Evolutionary conservation across 306 rosid genomes (phyloP).

Genomic region (Betula pendula): DNA sequence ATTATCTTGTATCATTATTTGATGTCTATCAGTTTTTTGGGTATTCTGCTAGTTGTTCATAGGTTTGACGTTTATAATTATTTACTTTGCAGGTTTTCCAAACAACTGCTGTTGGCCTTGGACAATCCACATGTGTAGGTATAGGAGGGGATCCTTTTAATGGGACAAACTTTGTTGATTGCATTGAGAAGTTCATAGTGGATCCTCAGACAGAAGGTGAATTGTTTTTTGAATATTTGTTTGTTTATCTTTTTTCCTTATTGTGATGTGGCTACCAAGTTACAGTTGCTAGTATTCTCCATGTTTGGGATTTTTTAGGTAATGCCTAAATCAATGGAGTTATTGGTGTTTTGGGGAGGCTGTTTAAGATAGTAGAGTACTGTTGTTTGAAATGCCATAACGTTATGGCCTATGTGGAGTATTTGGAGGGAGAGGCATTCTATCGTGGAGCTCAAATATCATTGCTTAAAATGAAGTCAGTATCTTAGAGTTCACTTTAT

Average conservation of each 20-base stretch:
- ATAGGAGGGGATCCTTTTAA: conserved; percentile 99
- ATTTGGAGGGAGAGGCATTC: background rate
- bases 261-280: background rate
- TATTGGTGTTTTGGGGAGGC: background rate
- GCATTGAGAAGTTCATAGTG: conserved; percentile 69
- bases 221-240: conserved; percentile 9
- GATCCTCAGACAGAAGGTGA: conserved; percentile 99
- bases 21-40: conserved; percentile 13
- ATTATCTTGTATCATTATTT: background rate
- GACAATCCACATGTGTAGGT: conserved; percentile 99
- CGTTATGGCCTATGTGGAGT: background rate
- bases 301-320: background rate
- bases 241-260: conserved; percentile 5
- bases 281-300: background rate
- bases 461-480: background rate
- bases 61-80: background rate
- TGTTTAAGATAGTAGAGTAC: background rate
- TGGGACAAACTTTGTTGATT: conserved; percentile 97
- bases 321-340: background rate
- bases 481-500: background rate
- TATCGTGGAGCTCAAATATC: background rate
- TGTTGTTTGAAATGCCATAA: background rate
- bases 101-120: conserved; percentile 98
- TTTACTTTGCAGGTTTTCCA: conserved; percentile 75
- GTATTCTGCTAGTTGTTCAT: background rate